Conservation (phyloP, 1,139 yeast genomes). For the Saccharomycopsis crataegensis region DNA sequence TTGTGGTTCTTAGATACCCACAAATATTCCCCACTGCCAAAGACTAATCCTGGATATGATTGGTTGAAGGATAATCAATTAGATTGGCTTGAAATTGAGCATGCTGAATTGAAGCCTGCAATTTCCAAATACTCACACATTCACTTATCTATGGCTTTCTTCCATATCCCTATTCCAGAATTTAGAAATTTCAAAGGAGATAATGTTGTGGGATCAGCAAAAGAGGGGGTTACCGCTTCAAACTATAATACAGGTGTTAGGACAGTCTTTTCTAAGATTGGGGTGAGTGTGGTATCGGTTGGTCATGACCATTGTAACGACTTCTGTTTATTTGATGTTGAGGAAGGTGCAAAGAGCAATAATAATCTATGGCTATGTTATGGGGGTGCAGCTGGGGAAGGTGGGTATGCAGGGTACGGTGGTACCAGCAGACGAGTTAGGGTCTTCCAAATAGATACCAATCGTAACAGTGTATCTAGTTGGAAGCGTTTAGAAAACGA, state of each 20-base stretch:
- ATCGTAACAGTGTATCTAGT: constrained; percentile 44
- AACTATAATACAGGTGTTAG: constrained; percentile 60
- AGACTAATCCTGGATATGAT: constrained; percentile 72
- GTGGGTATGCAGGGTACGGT: constrained; percentile 90
- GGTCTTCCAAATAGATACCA: constrained; percentile 56
- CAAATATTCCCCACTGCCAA: constrained; percentile 56
- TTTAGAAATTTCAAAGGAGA: constrained; percentile 39
- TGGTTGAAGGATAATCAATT: constrained; percentile 75
- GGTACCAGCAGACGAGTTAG: constrained; percentile 75
- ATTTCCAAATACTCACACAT: constrained; percentile 33
- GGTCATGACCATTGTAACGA: constrained; percentile 97
- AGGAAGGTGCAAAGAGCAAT: constrained; percentile 22
- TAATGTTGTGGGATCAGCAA: constrained; percentile 49
- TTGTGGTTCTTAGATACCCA: constrained; percentile 82
- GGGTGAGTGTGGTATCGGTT: constrained; percentile 66
- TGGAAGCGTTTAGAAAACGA: constrained; percentile 66
- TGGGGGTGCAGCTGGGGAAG: constrained; percentile 92
- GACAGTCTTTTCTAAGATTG: constrained; percentile 46
- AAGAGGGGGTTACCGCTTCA: constrained; percentile 79
- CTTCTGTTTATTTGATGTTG: constrained; percentile 55
- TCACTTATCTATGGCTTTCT: constrained; percentile 76
- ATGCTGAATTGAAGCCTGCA: constrained; percentile 29
- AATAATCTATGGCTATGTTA: constrained; percentile 72
- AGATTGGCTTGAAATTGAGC: constrained; percentile 44
- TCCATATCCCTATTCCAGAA: constrained; percentile 91